phyloP scores from a whole-genome alignment of 306 rosid species.

The peach (Prunus persica) region DNA sequence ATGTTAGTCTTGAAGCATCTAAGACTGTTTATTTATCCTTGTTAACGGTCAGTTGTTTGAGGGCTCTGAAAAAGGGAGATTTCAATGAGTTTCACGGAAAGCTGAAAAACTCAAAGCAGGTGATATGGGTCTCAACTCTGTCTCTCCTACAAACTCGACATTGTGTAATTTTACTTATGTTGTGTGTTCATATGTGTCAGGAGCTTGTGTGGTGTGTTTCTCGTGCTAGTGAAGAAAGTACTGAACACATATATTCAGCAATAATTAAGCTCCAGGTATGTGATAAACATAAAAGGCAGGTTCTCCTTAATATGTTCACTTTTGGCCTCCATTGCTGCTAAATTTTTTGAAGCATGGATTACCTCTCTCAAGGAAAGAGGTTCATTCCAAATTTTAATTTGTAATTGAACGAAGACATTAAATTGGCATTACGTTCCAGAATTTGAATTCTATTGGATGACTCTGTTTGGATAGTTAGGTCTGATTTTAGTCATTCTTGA shows the following conservation, averaged over 20 bases:
- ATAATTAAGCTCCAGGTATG: conserved; percentile 84
- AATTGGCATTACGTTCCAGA: background rate
- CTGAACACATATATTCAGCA: conserved; percentile 71
- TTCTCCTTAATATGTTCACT: conserved; percentile 17
- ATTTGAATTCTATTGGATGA: background rate
- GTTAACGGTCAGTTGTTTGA: conserved; percentile 61
- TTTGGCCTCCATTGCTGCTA: conserved; percentile 1
- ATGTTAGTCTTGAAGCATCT: conserved; percentile 3
- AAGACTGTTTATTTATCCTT: conserved; percentile 10
- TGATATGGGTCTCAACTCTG: conserved; percentile 29
- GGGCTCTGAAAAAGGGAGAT: conserved; percentile 87
- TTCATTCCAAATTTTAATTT: background rate
- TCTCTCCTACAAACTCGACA: conserved; percentile 12
- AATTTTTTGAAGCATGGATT: background rate
- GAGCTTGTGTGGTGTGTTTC: conserved; percentile 84
- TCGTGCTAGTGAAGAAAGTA: conserved; percentile 90
- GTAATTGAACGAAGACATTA: background rate
- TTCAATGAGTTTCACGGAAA: conserved; percentile 48
- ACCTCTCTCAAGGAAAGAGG: background rate
- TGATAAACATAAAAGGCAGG: conserved; percentile 1
- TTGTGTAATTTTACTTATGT: conserved; percentile 20
- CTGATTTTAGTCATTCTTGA: background rate
- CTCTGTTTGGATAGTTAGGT: conserved; percentile 3
- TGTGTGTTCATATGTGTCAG: conserved; percentile 35
- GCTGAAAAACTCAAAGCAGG: conserved; percentile 85